A percentile compares a stretch with the other conserved stretches of the same genome.
Conservation (phyloP, 441 rosid genomes). For the Brassica hybrid region DNA sequence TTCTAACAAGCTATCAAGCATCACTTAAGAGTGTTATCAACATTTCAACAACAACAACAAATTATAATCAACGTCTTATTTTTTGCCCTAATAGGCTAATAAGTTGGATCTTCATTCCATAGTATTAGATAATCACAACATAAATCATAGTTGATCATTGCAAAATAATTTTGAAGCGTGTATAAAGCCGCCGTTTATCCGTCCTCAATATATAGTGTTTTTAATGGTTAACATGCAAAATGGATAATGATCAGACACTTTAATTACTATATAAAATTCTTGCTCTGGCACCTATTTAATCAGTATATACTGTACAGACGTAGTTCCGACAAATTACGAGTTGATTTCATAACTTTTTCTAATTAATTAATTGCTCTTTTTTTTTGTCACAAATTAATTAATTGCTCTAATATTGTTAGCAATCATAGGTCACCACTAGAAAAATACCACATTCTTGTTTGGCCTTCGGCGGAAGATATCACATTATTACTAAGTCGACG, state of each 20-base stretch:
- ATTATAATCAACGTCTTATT: neutral
- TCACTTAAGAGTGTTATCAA: neutral
- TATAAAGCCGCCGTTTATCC: neutral
- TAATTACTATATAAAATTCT: neutral
- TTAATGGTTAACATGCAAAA: constrained; percentile 12
- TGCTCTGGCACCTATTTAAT: neutral
- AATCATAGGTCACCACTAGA: constrained; percentile 6
- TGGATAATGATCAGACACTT: constrained; percentile 17
- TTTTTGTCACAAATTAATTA: too few species aligned
- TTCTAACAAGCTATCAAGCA: constrained; percentile 5
- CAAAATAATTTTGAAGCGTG: neutral
- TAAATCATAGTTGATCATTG: neutral
- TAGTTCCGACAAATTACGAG: neutral
- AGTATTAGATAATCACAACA: neutral
- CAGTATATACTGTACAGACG: constrained; percentile 16
- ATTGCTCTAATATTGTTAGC: neutral
- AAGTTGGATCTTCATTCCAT: neutral
- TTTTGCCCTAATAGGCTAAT: neutral
- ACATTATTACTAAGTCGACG: constrained; percentile 7
- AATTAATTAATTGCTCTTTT: too few species aligned
- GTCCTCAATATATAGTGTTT: neutral
- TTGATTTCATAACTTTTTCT: constrained; percentile 3
- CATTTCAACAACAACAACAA: constrained; percentile 5
- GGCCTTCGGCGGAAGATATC: neutral
- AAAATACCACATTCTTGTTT: constrained; percentile 15